Evolutionary conservation across 768 basidiomycete genomes (phyloP), one percentile per base, ranked within the genome.

Genomic region (Cantharellus anzutake): DNA sequence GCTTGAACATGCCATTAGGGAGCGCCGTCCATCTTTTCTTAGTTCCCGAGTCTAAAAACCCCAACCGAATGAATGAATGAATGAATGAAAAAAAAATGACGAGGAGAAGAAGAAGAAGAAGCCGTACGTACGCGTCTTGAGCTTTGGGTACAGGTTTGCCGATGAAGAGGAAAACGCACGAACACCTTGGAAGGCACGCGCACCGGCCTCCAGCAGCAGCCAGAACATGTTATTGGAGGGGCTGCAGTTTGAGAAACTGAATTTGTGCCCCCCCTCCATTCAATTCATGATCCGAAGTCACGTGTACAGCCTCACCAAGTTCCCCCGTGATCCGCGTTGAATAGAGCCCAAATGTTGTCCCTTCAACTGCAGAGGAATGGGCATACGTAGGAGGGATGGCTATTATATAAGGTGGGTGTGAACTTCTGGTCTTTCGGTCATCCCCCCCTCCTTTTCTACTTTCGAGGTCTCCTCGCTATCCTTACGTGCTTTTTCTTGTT

Each of bases 1-100:
- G 61, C 56, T 63, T 63, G 51, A 63, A 63, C 4, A 59, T 20
- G 20, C 62, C 62, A 29, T 51, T 58, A 7, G 62, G 62, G 4
- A 63, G 48, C 2, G 61, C 16, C 7, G 63, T 35, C 62, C 62
- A 63, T 11, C 62, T 41, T 35, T 63, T 63, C 50, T 61, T 63
- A 20, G 62, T 58, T 7, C 62, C 62, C 5, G 34, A 41, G 37
- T 57, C 52, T 55, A 55, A 37, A n/a, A n/a, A 37, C 52, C 11
- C 35, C 11, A 48, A 48, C 29, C 44, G 11, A 11, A 48, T 48
- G 44, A 48, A 48, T 11, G 44, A 48, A n/a, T n/a, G n/a, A n/a
- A n/a, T n/a, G n/a, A n/a, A n/a, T n/a, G n/a, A 48, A 48, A 29
- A 29, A 29, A 29, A 29, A 29, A 29, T 29, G 20, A 29, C 20